Evolutionary conservation across 805 yeast species (phyloP), one percentile per base, ranked within the genome.

Genomic region (Monosporozyma solicola): DNA sequence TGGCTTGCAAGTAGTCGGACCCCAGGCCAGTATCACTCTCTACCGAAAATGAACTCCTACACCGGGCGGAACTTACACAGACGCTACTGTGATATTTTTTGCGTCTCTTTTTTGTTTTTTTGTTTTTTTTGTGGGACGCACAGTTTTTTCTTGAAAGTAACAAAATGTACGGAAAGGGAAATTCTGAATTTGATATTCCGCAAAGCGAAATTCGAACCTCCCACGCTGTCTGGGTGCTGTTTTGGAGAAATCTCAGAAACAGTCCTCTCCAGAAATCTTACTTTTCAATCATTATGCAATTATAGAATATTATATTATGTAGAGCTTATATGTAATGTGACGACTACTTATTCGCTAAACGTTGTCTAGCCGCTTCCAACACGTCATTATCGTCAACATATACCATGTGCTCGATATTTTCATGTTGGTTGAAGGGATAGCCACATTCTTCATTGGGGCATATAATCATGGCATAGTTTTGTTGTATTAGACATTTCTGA

Each of bases 401-500:
- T 3, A 60, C 59, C 22, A 64, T 31, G 44, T 59, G 55, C 22
- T 62, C 62, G 15, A 57, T 24, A 7, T 52, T 57, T 10, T 61
- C 57, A 8, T 54, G 56, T 47, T 61, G 62, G 35, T 61, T 61
- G 48, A 67, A 67, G 2, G 71, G 71, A 45, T 62, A 67, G 5
- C 55, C 53, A 52, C 71, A 67, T 3, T 56, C 46, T 11, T 46
- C 52, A 45, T 61, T 61, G 22, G 66, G 61, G 52, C 71, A 67
- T 41, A 66, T 57, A 15, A 65, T 61, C 53, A 66, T 56, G 9
- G 68, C 67, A 52, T 67, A 66, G 50, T 66, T 66, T 46, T 65
- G 69, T 49, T 66, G 70, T 3, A 67, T 62, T 35, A 67, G 49
- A 52, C 69, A 67, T 53, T 65, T 64, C 32, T 60, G 63, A 32